Conservation (phyloP, 257 asterid genomes). For the Salvia splendens region DNA sequence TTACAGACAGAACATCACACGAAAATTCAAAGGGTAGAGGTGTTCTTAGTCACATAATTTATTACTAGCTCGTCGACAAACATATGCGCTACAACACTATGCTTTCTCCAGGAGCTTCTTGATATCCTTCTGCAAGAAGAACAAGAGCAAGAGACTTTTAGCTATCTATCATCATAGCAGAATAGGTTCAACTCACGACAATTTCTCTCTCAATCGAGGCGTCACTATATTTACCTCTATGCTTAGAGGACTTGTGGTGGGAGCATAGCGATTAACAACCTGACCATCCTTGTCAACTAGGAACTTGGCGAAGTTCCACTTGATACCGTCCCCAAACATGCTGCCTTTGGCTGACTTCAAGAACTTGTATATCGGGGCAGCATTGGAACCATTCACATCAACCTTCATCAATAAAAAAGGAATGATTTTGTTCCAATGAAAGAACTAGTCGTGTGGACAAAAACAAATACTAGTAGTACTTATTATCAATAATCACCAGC, state of each 20-base stretch:
- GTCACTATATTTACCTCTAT: slow-evolving; percentile 60
- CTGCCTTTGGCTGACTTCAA: slow-evolving; percentile 77
- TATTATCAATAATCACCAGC: not conserved
- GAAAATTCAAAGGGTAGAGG: too few species aligned
- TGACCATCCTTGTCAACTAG: slow-evolving; percentile 77
- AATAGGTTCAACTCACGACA: too few species aligned
- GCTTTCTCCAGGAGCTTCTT: slow-evolving; percentile 75
- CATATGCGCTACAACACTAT: slow-evolving; percentile 20
- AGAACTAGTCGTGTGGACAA: not conserved
- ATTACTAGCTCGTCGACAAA: slow-evolving; percentile 15
- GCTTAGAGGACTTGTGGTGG: slow-evolving; percentile 86
- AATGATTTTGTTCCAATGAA: not conserved
- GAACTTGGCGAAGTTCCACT: slow-evolving; percentile 91
- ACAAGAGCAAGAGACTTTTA: not conserved
- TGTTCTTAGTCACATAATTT: slow-evolving; percentile 18
- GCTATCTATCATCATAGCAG: too few species aligned
- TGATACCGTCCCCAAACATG: slow-evolving; percentile 66
- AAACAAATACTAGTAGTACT: not conserved
- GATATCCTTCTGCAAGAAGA: slow-evolving; percentile 72
- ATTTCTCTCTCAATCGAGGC: not conserved
- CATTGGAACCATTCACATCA: slow-evolving; percentile 70
- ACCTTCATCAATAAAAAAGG: slow-evolving; percentile 42
- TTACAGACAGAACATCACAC: too few species aligned
- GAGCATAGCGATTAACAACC: slow-evolving; percentile 85
- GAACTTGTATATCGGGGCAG: slow-evolving; percentile 79